A percentile compares a stretch with the other conserved stretches of the same genome.
These are phyloP conservation scores for Fusarium brachygibbosum DNA, from an alignment of 2,329 filamentous ascomycete genomes.

Conservation along the genomic window DNA sequence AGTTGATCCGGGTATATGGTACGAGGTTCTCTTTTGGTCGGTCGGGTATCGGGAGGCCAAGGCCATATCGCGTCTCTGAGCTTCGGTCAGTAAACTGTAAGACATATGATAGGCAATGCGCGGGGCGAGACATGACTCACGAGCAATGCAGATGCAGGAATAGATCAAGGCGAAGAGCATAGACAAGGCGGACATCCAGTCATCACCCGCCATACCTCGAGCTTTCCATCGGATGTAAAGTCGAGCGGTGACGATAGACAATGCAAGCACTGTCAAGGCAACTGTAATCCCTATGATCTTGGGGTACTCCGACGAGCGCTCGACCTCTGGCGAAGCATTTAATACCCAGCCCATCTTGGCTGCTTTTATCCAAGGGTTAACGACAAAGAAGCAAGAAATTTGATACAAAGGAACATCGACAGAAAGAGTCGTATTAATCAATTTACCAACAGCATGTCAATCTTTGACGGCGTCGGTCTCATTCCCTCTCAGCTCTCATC, in stretches of 20 bases:
- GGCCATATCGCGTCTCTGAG: slow-evolving; percentile 66
- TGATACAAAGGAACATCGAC: background rate
- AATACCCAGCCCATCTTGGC: slow-evolving; percentile 64
- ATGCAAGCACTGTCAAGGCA: slow-evolving; percentile 60
- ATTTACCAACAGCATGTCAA: background rate
- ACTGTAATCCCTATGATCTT: slow-evolving; percentile 64
- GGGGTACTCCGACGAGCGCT: slow-evolving; percentile 62
- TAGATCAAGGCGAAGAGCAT: slow-evolving; percentile 64
- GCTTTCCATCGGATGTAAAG: slow-evolving; percentile 59
- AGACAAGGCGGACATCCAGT: slow-evolving; percentile 59
- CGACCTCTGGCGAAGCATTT: slow-evolving; percentile 62
- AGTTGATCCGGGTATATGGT: slow-evolving; percentile 65
- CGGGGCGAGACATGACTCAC: slow-evolving; percentile 53
- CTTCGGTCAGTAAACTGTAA: background rate
- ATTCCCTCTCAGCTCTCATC: background rate
- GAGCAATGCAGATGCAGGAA: slow-evolving; percentile 63
- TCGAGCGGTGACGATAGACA: slow-evolving; percentile 57
- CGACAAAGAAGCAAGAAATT: background rate
- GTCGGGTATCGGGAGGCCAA: slow-evolving; percentile 61
- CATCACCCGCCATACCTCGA: slow-evolving; percentile 62
- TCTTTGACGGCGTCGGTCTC: no score
- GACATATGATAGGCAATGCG: no score
- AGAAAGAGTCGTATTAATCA: background rate
- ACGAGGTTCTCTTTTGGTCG: slow-evolving; percentile 61
- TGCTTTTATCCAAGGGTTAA: background rate